A percentile compares a stretch with the other conserved stretches of the same genome.
phyloP scores from a whole-genome alignment of 495 filamentous ascomycete genomes.

The Xylaria scruposa region DNA sequence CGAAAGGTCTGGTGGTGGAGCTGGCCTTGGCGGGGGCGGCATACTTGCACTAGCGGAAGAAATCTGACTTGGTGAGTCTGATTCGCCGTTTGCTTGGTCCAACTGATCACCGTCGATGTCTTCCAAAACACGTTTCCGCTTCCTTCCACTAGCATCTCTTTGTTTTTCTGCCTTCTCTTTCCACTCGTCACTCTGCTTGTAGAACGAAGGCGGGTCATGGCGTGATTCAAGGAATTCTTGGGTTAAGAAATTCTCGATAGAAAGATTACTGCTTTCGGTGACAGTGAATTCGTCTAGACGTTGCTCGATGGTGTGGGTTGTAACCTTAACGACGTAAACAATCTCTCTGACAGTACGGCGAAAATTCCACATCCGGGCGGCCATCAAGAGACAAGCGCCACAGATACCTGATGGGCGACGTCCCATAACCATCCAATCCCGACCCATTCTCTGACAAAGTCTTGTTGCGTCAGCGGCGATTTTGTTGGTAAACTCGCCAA shows the following conservation, averaged over 20 bases:
- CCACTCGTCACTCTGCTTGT: constrained; percentile 62
- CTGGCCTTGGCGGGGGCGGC: constrained; percentile 33
- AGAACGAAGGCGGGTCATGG: constrained; percentile 84
- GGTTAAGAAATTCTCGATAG: constrained; percentile 84
- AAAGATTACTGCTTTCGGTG: constrained; percentile 78
- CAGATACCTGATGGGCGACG: constrained; percentile 93
- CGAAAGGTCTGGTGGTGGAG: constrained; percentile 37
- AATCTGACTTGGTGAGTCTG: constrained; percentile 23
- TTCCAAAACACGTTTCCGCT: constrained; percentile 50
- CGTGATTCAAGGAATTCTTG: constrained; percentile 57
- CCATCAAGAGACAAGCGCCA: constrained; percentile 91
- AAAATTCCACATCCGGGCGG: constrained; percentile 97
- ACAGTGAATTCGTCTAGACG: constrained; percentile 88
- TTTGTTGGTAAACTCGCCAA: constrained; percentile 73
- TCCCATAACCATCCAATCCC: constrained; percentile 94
- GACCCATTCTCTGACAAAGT: constrained; percentile 88
- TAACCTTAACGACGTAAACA: constrained; percentile 94
- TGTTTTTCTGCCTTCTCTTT: constrained; percentile 56
- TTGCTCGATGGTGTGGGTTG: constrained; percentile 85
- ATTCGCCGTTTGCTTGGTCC: constrained; percentile 13
- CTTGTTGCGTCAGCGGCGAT: constrained; percentile 86
- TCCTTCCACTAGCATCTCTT: constrained; percentile 45
- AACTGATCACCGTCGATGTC: constrained; percentile 43
- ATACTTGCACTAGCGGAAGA: constrained; percentile 28
- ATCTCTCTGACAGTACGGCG: constrained; percentile 89